Evolutionary conservation across 2,329 filamentous ascomycete species (phyloP).

Genomic region (Didymella sp.): DNA sequence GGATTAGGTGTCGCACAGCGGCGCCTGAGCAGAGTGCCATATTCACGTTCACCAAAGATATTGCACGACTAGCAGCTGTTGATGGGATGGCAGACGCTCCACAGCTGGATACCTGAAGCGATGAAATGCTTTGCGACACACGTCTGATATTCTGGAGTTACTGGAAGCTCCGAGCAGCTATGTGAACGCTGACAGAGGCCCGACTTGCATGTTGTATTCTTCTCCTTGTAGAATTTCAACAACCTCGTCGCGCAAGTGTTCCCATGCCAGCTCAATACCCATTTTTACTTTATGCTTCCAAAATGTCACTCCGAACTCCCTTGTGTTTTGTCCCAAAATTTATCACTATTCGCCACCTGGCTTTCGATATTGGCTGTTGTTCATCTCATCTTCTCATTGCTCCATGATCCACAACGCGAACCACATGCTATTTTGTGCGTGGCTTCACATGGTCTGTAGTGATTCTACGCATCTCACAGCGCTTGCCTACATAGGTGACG

Average conservation of each 20-base stretch:
- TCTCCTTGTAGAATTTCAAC: not conserved
- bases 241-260: not conserved
- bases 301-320: not conserved
- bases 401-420: not conserved
- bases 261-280: not conserved
- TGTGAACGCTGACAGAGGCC: too few species aligned
- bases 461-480: not conserved
- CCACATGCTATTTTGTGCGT: slow-evolving; percentile 1
- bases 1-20: not conserved
- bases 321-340: not conserved
- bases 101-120: not conserved
- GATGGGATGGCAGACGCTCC: not conserved
- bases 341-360: not conserved
- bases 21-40: not conserved
- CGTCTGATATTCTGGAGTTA: not conserved
- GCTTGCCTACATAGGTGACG: not conserved
- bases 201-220: too few species aligned
- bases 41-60: not conserved
- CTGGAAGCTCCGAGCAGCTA: not conserved
- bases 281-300: too few species aligned
- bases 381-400: not conserved
- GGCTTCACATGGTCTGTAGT: not conserved
- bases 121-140: not conserved
- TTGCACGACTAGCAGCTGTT: not conserved
- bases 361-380: not conserved